phyloP scores from a whole-genome alignment of 192 early-diverging fungal species.

The Geranomyces michiganensis region DNA sequence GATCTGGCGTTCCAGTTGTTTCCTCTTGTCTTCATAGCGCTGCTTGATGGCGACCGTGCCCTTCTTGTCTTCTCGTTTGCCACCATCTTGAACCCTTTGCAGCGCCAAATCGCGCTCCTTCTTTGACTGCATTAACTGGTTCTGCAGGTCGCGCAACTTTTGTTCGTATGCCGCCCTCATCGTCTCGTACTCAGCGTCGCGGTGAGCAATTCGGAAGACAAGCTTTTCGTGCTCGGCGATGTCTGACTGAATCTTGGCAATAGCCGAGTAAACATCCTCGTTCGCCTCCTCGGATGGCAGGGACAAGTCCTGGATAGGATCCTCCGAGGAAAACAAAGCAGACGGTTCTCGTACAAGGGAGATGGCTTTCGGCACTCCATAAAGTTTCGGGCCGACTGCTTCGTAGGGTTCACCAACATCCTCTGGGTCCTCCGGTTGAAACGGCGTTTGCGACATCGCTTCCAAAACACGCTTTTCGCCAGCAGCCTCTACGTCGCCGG shows the following conservation, averaged over 20 bases:
- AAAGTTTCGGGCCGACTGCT: conserved; percentile 32
- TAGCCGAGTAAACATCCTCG: conserved; percentile 45
- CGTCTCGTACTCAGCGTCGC: conserved; percentile 51
- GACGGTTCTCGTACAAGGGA: conserved; percentile 20
- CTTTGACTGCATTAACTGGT: conserved; percentile 56
- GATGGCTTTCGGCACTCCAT: conserved; percentile 14
- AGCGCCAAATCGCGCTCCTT: conserved; percentile 68
- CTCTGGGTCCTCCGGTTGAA: conserved; percentile 12
- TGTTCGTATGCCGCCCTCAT: conserved; percentile 65
- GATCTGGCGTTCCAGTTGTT: conserved; percentile 50
- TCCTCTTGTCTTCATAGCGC: conserved; percentile 48
- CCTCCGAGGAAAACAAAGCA: background rate
- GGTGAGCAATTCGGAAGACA: conserved; percentile 38
- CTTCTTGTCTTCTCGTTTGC: conserved; percentile 41
- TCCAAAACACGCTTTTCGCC: conserved; percentile 38
- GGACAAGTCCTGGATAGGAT: background rate
- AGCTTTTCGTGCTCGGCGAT: conserved; percentile 56
- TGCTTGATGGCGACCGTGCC: conserved; percentile 37
- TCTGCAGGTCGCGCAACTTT: conserved; percentile 65
- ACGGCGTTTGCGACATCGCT: conserved; percentile 22
- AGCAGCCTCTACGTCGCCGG: conserved; percentile 26
- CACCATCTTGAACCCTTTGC: conserved; percentile 49
- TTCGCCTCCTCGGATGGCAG: background rate
- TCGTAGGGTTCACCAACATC: conserved; percentile 20
- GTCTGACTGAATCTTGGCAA: conserved; percentile 53